Conservation (phyloP, 495 filamentous ascomycete genomes). For the Podospora bellae-mahoneyi region DNA sequence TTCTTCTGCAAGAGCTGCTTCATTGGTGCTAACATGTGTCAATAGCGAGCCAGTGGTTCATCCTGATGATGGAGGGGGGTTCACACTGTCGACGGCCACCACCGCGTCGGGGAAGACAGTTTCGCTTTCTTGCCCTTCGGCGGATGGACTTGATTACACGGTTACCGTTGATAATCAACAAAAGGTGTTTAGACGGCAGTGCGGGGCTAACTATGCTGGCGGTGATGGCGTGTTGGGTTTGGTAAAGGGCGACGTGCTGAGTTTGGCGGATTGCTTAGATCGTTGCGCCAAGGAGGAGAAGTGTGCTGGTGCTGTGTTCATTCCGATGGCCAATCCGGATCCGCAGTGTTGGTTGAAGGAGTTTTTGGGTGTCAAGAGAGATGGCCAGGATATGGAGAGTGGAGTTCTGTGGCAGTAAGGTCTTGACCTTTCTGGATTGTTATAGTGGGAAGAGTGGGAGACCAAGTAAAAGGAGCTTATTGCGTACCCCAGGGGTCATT, state of each 20-base stretch:
- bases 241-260: neutral
- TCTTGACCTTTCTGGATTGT: neutral
- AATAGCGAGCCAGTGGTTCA: neutral
- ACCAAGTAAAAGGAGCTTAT: neutral
- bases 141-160: conserved; percentile 22
- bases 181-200: conserved; percentile 17
- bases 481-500: neutral
- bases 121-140: conserved; percentile 16
- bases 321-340: neutral
- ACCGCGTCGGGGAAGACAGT: neutral
- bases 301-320: conserved; percentile 25
- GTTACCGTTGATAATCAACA: neutral
- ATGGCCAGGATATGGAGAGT: conserved; percentile 6
- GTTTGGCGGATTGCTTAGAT: conserved; percentile 20
- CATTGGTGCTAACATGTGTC: neutral
- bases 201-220: conserved; percentile 16
- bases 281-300: conserved; percentile 14
- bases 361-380: conserved; percentile 14
- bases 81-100: neutral
- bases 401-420: conserved; percentile 19
- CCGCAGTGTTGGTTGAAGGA: conserved; percentile 28
- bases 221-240: conserved; percentile 20
- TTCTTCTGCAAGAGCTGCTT: neutral
- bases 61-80: neutral
- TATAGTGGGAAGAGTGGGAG: neutral